These are phyloP conservation scores for Aspergillus affinis DNA, from an alignment of 495 filamentous ascomycete genomes.

Conservation along the genomic window DNA sequence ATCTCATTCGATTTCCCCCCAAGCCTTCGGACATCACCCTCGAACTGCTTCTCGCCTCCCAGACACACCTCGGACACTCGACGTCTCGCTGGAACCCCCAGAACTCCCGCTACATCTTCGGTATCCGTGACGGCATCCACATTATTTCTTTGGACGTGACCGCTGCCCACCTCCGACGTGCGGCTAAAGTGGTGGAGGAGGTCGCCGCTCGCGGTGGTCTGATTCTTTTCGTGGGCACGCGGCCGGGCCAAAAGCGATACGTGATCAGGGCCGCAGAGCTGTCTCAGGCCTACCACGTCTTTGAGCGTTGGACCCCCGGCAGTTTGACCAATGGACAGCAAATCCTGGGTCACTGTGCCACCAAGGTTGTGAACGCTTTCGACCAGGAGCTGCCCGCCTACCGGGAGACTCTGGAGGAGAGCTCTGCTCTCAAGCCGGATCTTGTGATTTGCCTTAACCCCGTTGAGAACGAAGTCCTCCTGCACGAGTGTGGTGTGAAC, in stretches of 20 bases:
- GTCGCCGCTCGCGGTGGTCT: slow-evolving; percentile 80
- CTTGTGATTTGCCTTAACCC: slow-evolving; percentile 92
- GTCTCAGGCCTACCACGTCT: slow-evolving; percentile 80
- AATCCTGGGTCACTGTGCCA: slow-evolving; percentile 66
- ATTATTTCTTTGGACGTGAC: slow-evolving; percentile 89
- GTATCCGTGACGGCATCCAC: slow-evolving; percentile 85
- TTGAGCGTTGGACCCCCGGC: slow-evolving; percentile 91
- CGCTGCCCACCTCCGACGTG: slow-evolving; percentile 83
- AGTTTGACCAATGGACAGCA: slow-evolving; percentile 90
- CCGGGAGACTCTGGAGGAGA: slow-evolving; percentile 60
- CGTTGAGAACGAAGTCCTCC: slow-evolving; percentile 81
- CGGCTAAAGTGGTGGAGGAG: slow-evolving; percentile 83
- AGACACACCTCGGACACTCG: slow-evolving; percentile 88
- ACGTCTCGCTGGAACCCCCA: slow-evolving; percentile 93
- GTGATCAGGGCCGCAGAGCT: slow-evolving; percentile 81
- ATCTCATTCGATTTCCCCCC: slow-evolving; percentile 69
- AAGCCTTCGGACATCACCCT: slow-evolving; percentile 77
- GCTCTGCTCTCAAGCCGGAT: slow-evolving; percentile 74
- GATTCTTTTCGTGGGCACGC: slow-evolving; percentile 88
- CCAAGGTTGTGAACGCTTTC: slow-evolving; percentile 68
- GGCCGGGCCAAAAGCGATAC: slow-evolving; percentile 69
- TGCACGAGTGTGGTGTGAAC: slow-evolving; percentile 87
- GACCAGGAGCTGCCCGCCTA: slow-evolving; percentile 66
- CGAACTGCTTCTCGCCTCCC: slow-evolving; percentile 86
- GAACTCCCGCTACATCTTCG: slow-evolving; percentile 94